phyloP scores from a whole-genome alignment of 495 filamentous ascomycete genomes.

The Neohortaea acidophila region DNA sequence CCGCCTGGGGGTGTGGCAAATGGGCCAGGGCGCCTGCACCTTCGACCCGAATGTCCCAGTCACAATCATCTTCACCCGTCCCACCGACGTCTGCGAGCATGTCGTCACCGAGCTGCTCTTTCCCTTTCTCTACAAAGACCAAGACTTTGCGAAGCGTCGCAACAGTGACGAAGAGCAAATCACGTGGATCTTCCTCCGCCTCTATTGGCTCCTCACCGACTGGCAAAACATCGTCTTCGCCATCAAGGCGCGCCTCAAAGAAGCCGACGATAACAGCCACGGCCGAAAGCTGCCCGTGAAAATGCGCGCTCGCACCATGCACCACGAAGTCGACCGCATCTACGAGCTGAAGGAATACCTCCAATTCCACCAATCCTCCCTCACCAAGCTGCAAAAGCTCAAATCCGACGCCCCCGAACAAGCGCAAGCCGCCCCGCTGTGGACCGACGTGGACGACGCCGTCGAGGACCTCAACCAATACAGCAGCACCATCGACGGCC shows the following conservation, averaged over 20 bases:
- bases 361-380: conserved; percentile 11
- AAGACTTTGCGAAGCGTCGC: conserved; percentile 9
- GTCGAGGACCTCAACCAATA: conserved; percentile 18
- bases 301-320: conserved; percentile 13
- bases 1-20: conserved; percentile 16
- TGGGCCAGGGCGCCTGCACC: conserved; percentile 12
- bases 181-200: conserved; percentile 17
- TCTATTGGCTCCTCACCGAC: conserved; percentile 18
- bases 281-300: conserved; percentile 15
- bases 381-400: conserved; percentile 19
- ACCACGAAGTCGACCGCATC: conserved; percentile 16
- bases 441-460: conserved; percentile 17
- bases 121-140: conserved; percentile 11
- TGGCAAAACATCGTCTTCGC: conserved; percentile 20
- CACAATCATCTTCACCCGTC: conserved; percentile 18
- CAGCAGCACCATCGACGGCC: conserved; percentile 10
- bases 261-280: conserved; percentile 17
- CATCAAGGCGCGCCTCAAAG: conserved; percentile 12
- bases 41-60: conserved; percentile 12
- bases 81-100: conserved; percentile 12
- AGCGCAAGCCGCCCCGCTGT: conserved; percentile 16
- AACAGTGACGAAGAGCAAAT: conserved; percentile 17
- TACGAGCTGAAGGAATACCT: conserved; percentile 19
- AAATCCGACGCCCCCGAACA: conserved; percentile 7
- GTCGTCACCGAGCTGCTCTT: conserved; percentile 17